Evolutionary conservation across 257 asterid species (phyloP), one percentile per base, ranked within the genome.

Genomic region (Nicotiana knightiana): DNA sequence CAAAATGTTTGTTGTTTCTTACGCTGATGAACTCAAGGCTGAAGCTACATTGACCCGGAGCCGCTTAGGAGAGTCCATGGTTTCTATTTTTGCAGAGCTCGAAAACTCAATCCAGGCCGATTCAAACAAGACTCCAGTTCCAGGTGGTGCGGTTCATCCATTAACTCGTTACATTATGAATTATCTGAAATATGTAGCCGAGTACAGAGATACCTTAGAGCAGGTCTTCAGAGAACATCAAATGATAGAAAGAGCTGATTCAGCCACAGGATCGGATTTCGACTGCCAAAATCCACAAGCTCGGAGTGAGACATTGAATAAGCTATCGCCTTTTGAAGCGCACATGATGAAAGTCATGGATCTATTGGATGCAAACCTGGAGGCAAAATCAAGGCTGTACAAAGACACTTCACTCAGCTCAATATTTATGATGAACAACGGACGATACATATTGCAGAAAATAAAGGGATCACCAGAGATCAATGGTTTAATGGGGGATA

Each of bases 391-490:
- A 4, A 91, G 89, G 82, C 90, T 88, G 10, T 95, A 95, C 89
- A 93, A 81, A 71, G 98, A 95, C 83, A 82, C 85, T 0, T 82
- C 99, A 0, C 33, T 95, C 76, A 89, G 91, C 83, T 86, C 92
- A 15, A 95, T 95, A 1, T 95, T 95, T 94, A 85, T 95, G 98
- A 95, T 95, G 99, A 95, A 95, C 93, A 95, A 95, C 64, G 98
- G 98, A 9, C 83, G 99, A 24, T 93, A 91, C 89, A 92, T 92
- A 9, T 66, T 95, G 87, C 94, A 95, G 88, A 95, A 92, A 84
- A 90, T 93, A 17, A 89, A 87, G 57, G 90, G 92, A 35, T 91
- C 91, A 1, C 33, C 82, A 0, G 96, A 89, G 17, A 84, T 92
- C 39, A 86, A 87, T 84, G 62, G 87, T 81, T 76, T 95, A 85